Base-by-base conservation (phyloP, 768 basidiomycete species). In the Boletellus ananas region DNA sequence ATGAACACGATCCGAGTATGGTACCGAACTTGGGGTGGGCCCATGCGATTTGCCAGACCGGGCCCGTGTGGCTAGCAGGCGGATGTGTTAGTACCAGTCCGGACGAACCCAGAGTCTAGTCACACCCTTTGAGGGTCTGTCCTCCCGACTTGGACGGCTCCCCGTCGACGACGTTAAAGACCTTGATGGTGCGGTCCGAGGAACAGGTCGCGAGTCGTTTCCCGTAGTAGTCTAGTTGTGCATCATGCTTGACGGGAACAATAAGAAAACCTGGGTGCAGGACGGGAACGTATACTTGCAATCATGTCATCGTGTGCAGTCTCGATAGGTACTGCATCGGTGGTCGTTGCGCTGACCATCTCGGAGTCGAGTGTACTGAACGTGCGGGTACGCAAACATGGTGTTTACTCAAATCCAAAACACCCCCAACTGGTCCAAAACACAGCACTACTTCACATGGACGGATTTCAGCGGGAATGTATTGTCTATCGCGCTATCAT, bases 241-340 rank as follows among this genome's bases (percentile, higher is more conserved):
- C 94, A 67, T 99, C 96, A 67, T 98, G 95, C 94, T 96, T 60
- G 34, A 8, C 29, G 33, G 23, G 25, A n/a, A 45, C 6, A 31
- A 20, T 39, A 49, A 31, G 18, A 41, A 25, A 14, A 33, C 18
- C 35, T 38, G 18, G 6, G 10, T 2, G 2, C 13, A 7, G 3
- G 23, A 34, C 9, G 2, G 13, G 9, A 25, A 39, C 17, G 21
- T 12, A 25, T 27, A 31, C 49, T 72, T 70, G 96, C 95, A 58
- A 98, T 97, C 92, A 97, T 96, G 71, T 98, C 96, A 69, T 95
- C 92, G 67, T 99, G 95, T 14, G 87, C 84, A 1, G 95, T 98
- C 71, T 99, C 95, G 43, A 99, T 87, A 48, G 83, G 88, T 50
- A 88, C 79, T 17, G 87, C 85, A 56, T 88, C 85, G 23, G 81